Conservation (phyloP, 106 monocot genomes). For the Dendrobium nobile region DNA sequence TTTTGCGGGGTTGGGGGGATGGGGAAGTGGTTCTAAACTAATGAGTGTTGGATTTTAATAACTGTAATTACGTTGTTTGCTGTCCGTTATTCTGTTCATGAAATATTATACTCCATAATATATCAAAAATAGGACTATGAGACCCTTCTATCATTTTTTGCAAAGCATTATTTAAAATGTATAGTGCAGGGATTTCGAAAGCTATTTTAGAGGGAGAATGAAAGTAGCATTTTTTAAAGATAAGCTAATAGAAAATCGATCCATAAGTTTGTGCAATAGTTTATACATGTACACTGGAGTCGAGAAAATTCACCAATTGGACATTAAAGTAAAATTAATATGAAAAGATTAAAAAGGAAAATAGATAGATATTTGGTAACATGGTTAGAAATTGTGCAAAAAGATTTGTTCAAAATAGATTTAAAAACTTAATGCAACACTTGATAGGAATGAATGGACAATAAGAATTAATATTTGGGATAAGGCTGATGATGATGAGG, state of each 20-base stretch:
- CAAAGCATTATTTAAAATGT: too few relatives aligned
- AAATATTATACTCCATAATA: background rate
- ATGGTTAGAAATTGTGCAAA: background rate
- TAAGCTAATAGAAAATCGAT: background rate
- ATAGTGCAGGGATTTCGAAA: too few relatives aligned
- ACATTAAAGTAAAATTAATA: background rate
- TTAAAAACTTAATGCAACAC: background rate
- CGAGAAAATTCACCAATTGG: background rate
- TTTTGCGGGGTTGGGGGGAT: too few relatives aligned
- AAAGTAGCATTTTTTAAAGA: too few relatives aligned
- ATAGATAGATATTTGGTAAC: background rate
- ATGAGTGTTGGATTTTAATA: background rate
- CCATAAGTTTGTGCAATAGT: background rate
- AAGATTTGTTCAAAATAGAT: background rate
- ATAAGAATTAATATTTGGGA: background rate
- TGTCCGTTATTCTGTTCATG: background rate
- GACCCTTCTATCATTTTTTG: too few relatives aligned
- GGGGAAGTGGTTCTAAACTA: too few relatives aligned
- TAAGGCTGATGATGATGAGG: background rate
- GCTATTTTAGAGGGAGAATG: too few relatives aligned
- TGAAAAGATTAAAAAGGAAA: background rate
- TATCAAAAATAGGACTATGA: background rate
- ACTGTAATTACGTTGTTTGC: background rate
- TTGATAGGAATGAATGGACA: background rate
- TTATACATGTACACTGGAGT: background rate